phyloP scores from a whole-genome alignment of 2,329 filamentous ascomycete species.

The Orbilia oligospora region DNA sequence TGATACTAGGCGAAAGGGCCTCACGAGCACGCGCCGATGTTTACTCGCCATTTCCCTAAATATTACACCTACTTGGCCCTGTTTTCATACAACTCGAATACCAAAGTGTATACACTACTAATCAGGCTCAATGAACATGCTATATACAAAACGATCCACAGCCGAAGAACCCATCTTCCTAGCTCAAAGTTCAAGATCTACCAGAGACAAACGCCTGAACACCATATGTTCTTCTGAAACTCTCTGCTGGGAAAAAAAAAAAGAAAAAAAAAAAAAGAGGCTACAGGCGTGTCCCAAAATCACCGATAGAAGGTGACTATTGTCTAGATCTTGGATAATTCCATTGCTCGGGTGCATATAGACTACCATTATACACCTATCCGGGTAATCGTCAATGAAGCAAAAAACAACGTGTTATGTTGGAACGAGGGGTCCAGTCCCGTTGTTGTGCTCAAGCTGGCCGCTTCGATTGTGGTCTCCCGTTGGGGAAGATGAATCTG shows the following conservation, averaged over 20 bases:
- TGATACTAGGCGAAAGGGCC: too few relatives aligned
- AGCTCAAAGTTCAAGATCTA: neutral
- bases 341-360: neutral
- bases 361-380: neutral
- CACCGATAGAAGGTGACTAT: neutral
- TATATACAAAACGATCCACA: slow-evolving; percentile 17
- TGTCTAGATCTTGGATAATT: neutral
- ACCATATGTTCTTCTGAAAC: neutral
- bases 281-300: neutral
- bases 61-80: too few relatives aligned
- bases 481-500: slow-evolving; percentile 28
- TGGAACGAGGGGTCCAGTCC: neutral
- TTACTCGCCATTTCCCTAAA: too few relatives aligned
- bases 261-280: neutral
- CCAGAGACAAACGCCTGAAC: slow-evolving; percentile 8
- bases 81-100: too few relatives aligned
- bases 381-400: neutral
- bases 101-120: neutral
- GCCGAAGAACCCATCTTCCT: neutral
- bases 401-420: neutral
- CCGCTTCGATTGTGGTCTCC: slow-evolving; percentile 1
- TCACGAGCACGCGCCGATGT: too few relatives aligned
- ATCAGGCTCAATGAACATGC: neutral
- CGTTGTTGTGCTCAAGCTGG: neutral
- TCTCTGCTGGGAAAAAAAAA: neutral